Evolutionary conservation across 192 early-diverging fungal species (phyloP).

Genomic region (Chytriomyces hyalinus): DNA sequence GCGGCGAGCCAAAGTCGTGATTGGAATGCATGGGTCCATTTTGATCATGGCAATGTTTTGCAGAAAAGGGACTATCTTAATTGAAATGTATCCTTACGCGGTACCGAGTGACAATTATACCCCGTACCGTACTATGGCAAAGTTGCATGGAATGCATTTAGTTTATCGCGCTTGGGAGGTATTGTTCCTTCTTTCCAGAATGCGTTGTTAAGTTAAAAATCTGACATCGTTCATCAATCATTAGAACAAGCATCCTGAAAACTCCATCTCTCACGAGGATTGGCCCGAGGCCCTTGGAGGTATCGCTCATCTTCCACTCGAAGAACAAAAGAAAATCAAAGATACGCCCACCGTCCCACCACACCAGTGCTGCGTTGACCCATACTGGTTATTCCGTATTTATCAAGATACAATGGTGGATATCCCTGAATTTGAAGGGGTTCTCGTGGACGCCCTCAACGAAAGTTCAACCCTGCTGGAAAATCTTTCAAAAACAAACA

Average conservation of each 20-base stretch:
- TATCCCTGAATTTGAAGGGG: conserved; percentile 36
- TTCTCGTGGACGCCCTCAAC: conserved; percentile 45
- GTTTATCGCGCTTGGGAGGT: conserved; percentile 58
- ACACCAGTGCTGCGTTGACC: conserved; percentile 55
- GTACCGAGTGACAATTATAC: conserved; percentile 58
- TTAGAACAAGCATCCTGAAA: conserved; percentile 46
- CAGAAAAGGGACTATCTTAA: conserved; percentile 51
- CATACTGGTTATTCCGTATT: conserved; percentile 60
- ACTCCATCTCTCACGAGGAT: conserved; percentile 44
- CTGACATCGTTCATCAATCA: background rate
- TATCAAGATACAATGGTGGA: conserved; percentile 59
- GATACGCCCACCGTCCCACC: conserved; percentile 43
- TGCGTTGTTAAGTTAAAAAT: background rate
- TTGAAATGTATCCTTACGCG: conserved; percentile 57
- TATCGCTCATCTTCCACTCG: conserved; percentile 36
- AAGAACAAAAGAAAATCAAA: conserved; percentile 43
- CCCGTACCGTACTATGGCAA: conserved; percentile 53
- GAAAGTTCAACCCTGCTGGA: conserved; percentile 38
- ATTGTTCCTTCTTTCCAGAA: background rate
- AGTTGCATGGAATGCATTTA: conserved; percentile 55
- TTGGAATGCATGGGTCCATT: conserved; percentile 62
- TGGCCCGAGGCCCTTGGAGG: conserved; percentile 38
- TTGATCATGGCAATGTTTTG: conserved; percentile 62
- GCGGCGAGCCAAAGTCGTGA: conserved; percentile 51
- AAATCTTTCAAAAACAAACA: conserved; percentile 1